phyloP scores from a whole-genome alignment of 2,329 filamentous ascomycete species.

The Xylaria sp. region DNA sequence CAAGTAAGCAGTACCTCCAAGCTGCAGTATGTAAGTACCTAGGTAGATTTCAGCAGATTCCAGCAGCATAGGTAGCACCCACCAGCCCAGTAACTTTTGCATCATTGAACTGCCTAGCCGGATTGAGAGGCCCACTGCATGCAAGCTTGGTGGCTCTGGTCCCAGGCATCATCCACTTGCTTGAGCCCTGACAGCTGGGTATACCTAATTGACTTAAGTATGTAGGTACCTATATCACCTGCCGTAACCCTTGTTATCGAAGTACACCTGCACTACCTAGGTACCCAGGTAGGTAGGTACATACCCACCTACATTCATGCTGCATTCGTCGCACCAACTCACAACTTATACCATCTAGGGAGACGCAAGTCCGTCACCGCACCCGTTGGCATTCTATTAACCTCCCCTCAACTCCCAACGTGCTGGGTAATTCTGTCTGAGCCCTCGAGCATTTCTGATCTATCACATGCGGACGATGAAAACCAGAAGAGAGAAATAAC shows the following conservation, averaged over 20 bases:
- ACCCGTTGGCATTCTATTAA: slow-evolving; percentile 10
- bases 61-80: neutral
- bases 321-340: slow-evolving; percentile 18
- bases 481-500: neutral
- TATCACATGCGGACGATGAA: slow-evolving; percentile 2
- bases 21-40: too few relatives aligned
- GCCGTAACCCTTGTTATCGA: too few relatives aligned
- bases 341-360: slow-evolving; percentile 9
- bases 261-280: neutral
- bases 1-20: neutral
- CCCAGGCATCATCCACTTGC: neutral
- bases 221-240: too few relatives aligned
- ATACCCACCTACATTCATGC: neutral
- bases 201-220: too few relatives aligned
- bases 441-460: neutral
- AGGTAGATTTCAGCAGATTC: neutral
- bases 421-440: neutral
- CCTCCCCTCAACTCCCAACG: slow-evolving; percentile 6
- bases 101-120: neutral
- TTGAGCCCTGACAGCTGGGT: too few relatives aligned
- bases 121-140: neutral
- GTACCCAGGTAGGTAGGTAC: too few relatives aligned
- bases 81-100: neutral
- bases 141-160: neutral
- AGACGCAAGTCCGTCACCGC: slow-evolving; percentile 16